Base-by-base conservation (phyloP, 78 protist species). In the Dictyostelium purpureum region DNA sequence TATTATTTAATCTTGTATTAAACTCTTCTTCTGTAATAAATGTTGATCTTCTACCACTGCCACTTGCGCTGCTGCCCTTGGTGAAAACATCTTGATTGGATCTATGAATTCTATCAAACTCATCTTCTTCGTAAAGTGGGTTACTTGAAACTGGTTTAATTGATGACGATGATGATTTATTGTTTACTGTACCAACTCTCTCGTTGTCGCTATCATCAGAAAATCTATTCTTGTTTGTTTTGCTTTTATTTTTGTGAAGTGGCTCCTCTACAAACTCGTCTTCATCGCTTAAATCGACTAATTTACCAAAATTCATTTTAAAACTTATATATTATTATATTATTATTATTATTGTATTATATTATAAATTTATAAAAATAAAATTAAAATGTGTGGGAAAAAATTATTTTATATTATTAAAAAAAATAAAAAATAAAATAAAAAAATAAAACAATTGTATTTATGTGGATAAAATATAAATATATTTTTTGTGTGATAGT, bases 231-330 rank as follows among this genome's bases (percentile, higher is more conserved):
- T 69, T 69, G 1, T 69, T 69, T 42, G 35, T 40, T 69, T 69
- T 69, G 52, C 19, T 31, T 28, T 21, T 18, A 26, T 26, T 35
- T 37, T 24, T 28, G 26, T 69, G 35, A 69, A 69, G n/a, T 40
- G 76, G 76, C n/a, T 38, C 76, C 0, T 69, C 76, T 18, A 40
- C 40, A 38, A 69, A 69, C 33, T 42, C 76, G n/a, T 38, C 76
- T 26, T 69, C 76, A 24, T 75, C 81, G 7, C 12, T 38, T 51
- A 51, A 28, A 52, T 75, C 67, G 2, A 75, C 81, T 35, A 75
- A 35, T 52, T 52, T 75, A 11, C 66, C 81, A 75, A 75, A 75
- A n/a, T n/a, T n/a, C n/a, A n/a, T n/a, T n/a, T n/a, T n/a, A n/a
- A n/a, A n/a, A n/a, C n/a, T n/a, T n/a, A n/a, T n/a, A n/a, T n/a